These are phyloP conservation scores for Pseudisothecium myosuroides DNA, from an alignment of 225 moss, liverwort and hornwort species.

Conservation along the genomic window DNA sequence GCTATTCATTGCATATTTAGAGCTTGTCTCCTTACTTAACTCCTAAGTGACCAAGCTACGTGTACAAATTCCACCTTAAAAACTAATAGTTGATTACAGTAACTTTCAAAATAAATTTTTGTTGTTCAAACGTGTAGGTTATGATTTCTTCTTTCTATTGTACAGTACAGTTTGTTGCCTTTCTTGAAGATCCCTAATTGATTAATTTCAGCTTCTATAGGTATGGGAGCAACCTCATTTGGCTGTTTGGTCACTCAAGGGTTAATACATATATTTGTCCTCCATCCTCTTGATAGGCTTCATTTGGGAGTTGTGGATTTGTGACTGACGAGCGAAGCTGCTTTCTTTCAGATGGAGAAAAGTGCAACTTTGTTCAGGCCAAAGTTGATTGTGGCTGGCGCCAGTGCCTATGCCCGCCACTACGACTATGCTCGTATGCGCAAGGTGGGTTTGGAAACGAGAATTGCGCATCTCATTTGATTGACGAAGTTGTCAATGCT, in stretches of 20 bases:
- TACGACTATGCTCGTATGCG: slow-evolving; percentile 88
- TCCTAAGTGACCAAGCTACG: not conserved
- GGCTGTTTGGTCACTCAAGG: not conserved
- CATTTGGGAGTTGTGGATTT: not conserved
- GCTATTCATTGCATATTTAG: not conserved
- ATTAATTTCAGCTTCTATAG: not conserved
- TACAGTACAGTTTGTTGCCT: not conserved
- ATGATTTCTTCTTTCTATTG: not conserved
- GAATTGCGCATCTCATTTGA: not conserved
- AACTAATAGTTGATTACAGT: not conserved
- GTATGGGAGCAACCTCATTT: not conserved
- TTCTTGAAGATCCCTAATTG: not conserved
- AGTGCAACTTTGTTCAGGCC: slow-evolving; percentile 73
- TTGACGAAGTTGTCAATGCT: not conserved
- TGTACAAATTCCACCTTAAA: not conserved
- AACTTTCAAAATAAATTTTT: not conserved
- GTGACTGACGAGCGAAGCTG: not conserved
- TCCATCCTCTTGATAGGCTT: not conserved
- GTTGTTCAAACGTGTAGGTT: not conserved
- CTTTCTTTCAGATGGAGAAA: slow-evolving; percentile 57
- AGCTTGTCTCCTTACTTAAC: not conserved
- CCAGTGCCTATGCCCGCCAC: slow-evolving; percentile 89
- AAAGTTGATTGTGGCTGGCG: slow-evolving; percentile 84
- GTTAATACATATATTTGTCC: not conserved
- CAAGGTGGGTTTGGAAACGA: slow-evolving; percentile 18